A percentile compares a stretch with the other conserved stretches of the same genome.
phyloP scores from a whole-genome alignment of 2,329 filamentous ascomycete genomes.

The Colletotrichum tofieldiae region DNA sequence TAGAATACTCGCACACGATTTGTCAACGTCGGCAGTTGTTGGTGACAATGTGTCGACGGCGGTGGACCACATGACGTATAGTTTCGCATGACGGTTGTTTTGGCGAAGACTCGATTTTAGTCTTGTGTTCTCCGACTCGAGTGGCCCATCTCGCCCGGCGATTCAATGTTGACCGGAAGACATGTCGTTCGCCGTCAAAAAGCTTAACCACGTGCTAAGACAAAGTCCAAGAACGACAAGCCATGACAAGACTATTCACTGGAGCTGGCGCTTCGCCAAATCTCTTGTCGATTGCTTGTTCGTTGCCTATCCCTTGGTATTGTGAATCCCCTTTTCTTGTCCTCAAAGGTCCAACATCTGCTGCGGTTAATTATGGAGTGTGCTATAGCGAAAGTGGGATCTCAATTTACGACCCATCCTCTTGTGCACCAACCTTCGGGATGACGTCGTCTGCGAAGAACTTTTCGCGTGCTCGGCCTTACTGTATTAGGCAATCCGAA shows the following conservation, averaged over 20 bases:
- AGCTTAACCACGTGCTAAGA: slow-evolving; percentile 28
- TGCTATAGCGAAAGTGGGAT: slow-evolving; percentile 17
- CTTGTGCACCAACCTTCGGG: not conserved
- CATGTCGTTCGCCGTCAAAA: slow-evolving; percentile 25
- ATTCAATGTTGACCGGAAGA: not conserved
- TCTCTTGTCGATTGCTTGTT: slow-evolving; percentile 39
- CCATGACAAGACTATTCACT: slow-evolving; percentile 9
- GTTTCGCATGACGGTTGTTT: slow-evolving; percentile 2
- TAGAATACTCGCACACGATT: slow-evolving; percentile 39
- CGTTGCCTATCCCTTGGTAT: slow-evolving; percentile 6
- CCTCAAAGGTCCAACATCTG: not conserved
- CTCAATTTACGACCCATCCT: slow-evolving; percentile 21
- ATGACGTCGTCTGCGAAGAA: slow-evolving; percentile 30
- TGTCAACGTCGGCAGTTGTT: slow-evolving; percentile 41
- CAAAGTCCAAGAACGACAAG: slow-evolving; percentile 21
- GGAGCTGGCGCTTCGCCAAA: slow-evolving; percentile 24
- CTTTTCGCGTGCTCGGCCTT: slow-evolving; percentile 9
- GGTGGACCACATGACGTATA: slow-evolving; percentile 39
- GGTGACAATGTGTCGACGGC: slow-evolving; percentile 23
- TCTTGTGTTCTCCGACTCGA: slow-evolving; percentile 5
- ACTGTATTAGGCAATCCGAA: slow-evolving; percentile 26
- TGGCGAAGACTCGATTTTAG: not conserved
- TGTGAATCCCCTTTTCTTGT: not conserved
- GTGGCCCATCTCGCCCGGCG: not conserved
- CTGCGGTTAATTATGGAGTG: slow-evolving; percentile 28